A percentile compares a stretch with the other conserved stretches of the same genome.
Evolutionary conservation across 2,329 filamentous ascomycete genomes (phyloP).

Genomic region (Graphium sp.): DNA sequence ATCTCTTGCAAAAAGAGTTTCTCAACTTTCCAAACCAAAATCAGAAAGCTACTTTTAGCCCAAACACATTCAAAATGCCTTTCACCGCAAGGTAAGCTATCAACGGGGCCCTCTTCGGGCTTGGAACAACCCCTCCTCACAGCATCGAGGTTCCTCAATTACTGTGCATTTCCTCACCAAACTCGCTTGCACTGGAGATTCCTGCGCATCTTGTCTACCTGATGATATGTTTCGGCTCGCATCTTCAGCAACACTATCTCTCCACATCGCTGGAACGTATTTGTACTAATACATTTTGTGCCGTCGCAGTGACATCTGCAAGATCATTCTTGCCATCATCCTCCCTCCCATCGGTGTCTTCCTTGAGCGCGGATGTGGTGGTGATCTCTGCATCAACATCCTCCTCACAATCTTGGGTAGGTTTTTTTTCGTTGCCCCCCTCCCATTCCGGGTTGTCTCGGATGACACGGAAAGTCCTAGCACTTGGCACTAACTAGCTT

Average conservation of each 20-base stretch:
- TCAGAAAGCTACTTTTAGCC: too few species aligned
- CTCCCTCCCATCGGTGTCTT: constrained; percentile 85
- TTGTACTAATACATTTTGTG: constrained; percentile 3
- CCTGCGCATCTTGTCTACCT: too few species aligned
- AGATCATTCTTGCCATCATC: constrained; percentile 72
- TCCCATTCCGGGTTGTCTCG: not conserved
- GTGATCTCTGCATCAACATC: constrained; percentile 85
- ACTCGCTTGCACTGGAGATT: too few species aligned
- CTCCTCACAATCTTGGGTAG: constrained; percentile 59
- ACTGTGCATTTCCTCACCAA: not conserved
- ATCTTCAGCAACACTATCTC: not conserved
- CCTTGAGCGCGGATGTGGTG: constrained; percentile 80
- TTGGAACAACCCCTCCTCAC: too few species aligned
- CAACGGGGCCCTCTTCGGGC: not conserved
- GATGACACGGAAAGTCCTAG: not conserved
- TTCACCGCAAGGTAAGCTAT: constrained; percentile 38
- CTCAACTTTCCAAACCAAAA: constrained; percentile 1
- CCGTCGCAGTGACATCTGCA: constrained; percentile 35
- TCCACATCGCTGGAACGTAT: not conserved
- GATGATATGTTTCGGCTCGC: not conserved
- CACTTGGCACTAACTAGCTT: constrained; percentile 1
- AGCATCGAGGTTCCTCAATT: too few species aligned
- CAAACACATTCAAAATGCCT: constrained; percentile 27
- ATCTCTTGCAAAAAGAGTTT: too few species aligned
- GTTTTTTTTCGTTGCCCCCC: constrained; percentile 8